Percentiles rank a stretch among this genome's conserved stretches.
Conservation (phyloP, 1,139 yeast species). For the Hyphopichia khmerensis region DNA sequence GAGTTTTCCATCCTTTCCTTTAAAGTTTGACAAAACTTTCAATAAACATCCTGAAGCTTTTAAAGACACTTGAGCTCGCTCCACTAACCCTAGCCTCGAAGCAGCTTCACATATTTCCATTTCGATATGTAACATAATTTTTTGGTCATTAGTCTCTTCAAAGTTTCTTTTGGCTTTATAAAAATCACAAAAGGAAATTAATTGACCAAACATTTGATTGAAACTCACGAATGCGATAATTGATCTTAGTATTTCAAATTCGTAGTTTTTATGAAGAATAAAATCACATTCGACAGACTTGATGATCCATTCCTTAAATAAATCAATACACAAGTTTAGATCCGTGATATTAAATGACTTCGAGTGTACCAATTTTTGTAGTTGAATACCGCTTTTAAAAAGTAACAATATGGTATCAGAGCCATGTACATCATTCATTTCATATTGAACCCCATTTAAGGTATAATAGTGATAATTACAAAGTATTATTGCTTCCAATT, state of each 20-base stretch:
- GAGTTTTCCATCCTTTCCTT: background rate
- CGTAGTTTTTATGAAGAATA: background rate
- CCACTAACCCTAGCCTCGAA: background rate
- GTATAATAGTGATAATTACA: slow-evolving; percentile 21
- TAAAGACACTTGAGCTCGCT: background rate
- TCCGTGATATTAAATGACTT: background rate
- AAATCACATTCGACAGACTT: background rate
- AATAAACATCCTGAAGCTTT: slow-evolving; percentile 1
- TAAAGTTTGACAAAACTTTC: slow-evolving; percentile 1
- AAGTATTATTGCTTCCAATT: slow-evolving; percentile 9
- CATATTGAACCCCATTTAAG: slow-evolving; percentile 16
- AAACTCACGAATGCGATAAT: background rate
- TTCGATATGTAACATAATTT: background rate
- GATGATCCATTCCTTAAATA: background rate
- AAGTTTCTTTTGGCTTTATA: background rate
- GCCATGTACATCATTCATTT: background rate
- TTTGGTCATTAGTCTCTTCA: background rate
- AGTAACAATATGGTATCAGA: background rate
- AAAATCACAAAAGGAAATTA: background rate
- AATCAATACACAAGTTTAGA: background rate
- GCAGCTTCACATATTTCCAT: background rate
- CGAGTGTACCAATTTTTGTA: background rate
- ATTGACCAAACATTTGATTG: background rate
- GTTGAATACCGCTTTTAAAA: background rate
- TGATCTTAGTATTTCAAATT: background rate